Conservation (phyloP, 352 stramenopile species). For the Phytophthora europaea region DNA sequence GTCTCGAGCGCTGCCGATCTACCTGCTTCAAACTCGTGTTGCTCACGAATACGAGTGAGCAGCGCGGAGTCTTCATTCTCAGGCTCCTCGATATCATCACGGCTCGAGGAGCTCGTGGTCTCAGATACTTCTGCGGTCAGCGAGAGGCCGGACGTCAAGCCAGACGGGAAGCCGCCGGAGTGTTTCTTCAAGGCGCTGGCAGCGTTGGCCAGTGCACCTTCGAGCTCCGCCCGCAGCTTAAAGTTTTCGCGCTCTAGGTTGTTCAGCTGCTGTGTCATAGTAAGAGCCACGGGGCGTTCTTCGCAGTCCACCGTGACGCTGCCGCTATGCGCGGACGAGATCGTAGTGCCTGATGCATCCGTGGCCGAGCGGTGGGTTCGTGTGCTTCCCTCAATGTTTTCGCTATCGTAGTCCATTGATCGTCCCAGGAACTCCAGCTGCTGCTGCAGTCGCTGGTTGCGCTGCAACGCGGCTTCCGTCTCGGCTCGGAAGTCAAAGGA, state of each 20-base stretch:
- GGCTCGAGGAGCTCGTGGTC: slow-evolving; percentile 58
- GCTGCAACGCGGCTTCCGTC: slow-evolving; percentile 64
- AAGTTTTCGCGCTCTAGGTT: slow-evolving; percentile 83
- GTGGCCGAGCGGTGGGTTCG: slow-evolving; percentile 50
- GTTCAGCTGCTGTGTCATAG: slow-evolving; percentile 81
- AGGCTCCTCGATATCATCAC: slow-evolving; percentile 59
- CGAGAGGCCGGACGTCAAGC: slow-evolving; percentile 33
- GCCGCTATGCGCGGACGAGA: slow-evolving; percentile 36
- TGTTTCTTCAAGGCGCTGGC: slow-evolving; percentile 55
- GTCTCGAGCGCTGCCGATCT: slow-evolving; percentile 41
- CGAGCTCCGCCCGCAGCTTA: slow-evolving; percentile 66
- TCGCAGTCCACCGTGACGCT: slow-evolving; percentile 35
- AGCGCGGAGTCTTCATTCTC: slow-evolving; percentile 43
- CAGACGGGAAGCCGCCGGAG: slow-evolving; percentile 30
- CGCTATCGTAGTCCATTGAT: slow-evolving; percentile 61
- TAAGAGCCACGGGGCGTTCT: slow-evolving; percentile 55
- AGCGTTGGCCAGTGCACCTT: slow-evolving; percentile 38
- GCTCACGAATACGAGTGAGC: slow-evolving; percentile 46
- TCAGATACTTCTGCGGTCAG: slow-evolving; percentile 54
- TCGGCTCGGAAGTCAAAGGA: slow-evolving; percentile 67
- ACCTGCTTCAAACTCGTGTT: slow-evolving; percentile 46
- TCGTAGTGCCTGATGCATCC: slow-evolving; percentile 53
- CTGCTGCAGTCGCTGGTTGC: slow-evolving; percentile 70
- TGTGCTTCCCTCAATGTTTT: slow-evolving; percentile 12
- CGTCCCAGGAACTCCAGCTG: slow-evolving; percentile 72